Evolutionary conservation across 345 rosid species (phyloP), one percentile per base, ranked within the genome.

Genomic region (Eucalyptus rudis): DNA sequence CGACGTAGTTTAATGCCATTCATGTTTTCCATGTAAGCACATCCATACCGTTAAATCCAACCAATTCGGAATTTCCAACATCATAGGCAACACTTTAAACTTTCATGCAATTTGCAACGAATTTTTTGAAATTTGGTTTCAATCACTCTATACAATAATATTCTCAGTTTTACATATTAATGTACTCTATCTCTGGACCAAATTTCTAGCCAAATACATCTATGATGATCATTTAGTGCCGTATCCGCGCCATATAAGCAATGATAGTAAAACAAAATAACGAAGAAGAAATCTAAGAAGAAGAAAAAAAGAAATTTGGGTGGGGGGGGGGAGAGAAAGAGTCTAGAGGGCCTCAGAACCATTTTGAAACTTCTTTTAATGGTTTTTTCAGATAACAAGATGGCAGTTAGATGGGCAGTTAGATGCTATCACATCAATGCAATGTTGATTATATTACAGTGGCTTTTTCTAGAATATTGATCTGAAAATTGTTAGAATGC

Each of bases 301-400:
- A n/a, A n/a, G n/a, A n/a, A n/a, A n/a, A n/a, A 51, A 17, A 49
- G 6, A 50, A 2, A 49, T 0, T 16, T 7, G 8, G 20, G 54
- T 5, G 8, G 22, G 22, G 8, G 1, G 1, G 8, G 19, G 54
- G 54, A 7, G 54, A 51, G 54, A 51, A 51, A 51, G 54, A 51
- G 54, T 51, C 22, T 66, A 66, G 79, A 31, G 40, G 19, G 40
- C 79, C 43, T 66, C n/a, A n/a, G 4, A n/a, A 31, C 10, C 79
- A 31, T 15, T 31, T 66, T 31, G 43, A 66, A 64, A n/a, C 40
- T n/a, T 66, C 40, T 66, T 66, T 15, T 66, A 15, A 15, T 66
- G 40, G 22, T 64, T n/a, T 64, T n/a, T 66, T 66, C 79, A 31
- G 40, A 31, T 66, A 66, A n/a, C 9, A 66, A 66, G 79, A 66